A percentile compares a stretch with the other conserved stretches of the same genome.
Evolutionary conservation across 2,329 filamentous ascomycete species (phyloP).

Genomic region (Penicillium concentricum): DNA sequence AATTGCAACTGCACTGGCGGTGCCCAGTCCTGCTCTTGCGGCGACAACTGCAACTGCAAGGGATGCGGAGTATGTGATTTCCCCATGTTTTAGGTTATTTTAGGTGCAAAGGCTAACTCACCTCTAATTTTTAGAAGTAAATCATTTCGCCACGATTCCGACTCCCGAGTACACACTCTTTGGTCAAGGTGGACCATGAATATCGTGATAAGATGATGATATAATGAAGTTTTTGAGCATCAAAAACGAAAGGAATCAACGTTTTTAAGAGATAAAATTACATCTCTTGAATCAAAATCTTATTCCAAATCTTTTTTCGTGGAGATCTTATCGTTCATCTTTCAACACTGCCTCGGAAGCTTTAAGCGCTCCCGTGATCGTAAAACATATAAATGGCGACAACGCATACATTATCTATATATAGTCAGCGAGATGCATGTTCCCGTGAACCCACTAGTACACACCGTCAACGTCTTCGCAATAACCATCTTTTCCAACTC

Average conservation of each 20-base stretch:
- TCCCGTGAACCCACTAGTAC: neutral
- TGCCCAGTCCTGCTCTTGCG: constrained; percentile 34
- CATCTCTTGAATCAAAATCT: neutral
- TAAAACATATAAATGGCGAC: constrained; percentile 32
- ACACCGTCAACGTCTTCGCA: constrained; percentile 52
- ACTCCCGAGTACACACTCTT: neutral
- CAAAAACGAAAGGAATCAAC: neutral
- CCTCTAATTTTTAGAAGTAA: constrained; percentile 24
- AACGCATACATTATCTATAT: constrained; percentile 32
- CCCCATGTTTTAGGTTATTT: neutral
- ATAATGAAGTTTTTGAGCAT: neutral
- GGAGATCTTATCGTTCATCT: constrained; percentile 9
- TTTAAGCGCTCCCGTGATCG: constrained; percentile 29
- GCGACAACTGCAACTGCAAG: constrained; percentile 36
- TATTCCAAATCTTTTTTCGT: neutral
- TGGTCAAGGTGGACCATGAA: neutral
- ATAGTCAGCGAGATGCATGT: constrained; percentile 2
- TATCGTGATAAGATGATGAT: neutral
- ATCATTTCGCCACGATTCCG: neutral
- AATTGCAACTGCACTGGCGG: constrained; percentile 36
- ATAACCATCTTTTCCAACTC: constrained; percentile 51
- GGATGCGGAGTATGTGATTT: constrained; percentile 40
- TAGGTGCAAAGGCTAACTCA: constrained; percentile 11
- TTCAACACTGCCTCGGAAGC: constrained; percentile 28
- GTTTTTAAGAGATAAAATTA: neutral